Evolutionary conservation across 1,139 yeast genomes (phyloP), one percentile per base, ranked within the genome.

Genomic region (Suhomyces bribrorum): DNA sequence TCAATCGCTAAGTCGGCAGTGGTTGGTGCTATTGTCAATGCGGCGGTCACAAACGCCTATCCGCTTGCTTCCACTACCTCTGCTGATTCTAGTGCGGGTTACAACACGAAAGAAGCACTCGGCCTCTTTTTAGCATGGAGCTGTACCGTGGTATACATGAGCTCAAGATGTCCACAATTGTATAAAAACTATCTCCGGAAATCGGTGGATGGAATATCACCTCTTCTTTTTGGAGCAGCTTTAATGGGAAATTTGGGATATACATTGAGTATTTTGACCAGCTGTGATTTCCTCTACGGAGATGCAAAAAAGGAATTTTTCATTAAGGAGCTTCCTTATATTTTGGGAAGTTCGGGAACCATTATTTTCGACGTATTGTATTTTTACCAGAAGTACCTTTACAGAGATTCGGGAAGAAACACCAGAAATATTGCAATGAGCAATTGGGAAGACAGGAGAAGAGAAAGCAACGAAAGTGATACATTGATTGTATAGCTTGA

Each of bases 341-440:
- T 90, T 16, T 53, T 89, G 22, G 97, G 97, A 0, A 83, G 95
- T 47, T 77, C 90, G 0, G 97, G 97, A 4, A 89, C 97, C 0
- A 76, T 90, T 16, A 50, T 82, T 5, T 88, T 89, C 61, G 97
- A 90, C 58, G 48, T 80, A 23, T 64, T 78, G 12, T 89, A 88
- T 56, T 83, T 90, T 51, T 77, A 78, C 56, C 97, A 90, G 57
- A 59, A 73, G 38, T 61, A 57, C 41, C 40, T 71, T 8, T 72
- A 72, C 48, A 54, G 66, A 38, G 41, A 58, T 32, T 49, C 56
- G 3, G 66, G 64, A 3, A 47, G 38, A 12, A 53, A 57, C 33
- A 59, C 70, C 1, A 39, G 47, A 11, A 55, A 52, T 18, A 62
- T 68, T 57, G 43, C 46, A 2, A 45, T 66, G 52, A 61, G 58